Base-by-base conservation (phyloP, 352 stramenopile species). In the Plasmopara halstedii region DNA sequence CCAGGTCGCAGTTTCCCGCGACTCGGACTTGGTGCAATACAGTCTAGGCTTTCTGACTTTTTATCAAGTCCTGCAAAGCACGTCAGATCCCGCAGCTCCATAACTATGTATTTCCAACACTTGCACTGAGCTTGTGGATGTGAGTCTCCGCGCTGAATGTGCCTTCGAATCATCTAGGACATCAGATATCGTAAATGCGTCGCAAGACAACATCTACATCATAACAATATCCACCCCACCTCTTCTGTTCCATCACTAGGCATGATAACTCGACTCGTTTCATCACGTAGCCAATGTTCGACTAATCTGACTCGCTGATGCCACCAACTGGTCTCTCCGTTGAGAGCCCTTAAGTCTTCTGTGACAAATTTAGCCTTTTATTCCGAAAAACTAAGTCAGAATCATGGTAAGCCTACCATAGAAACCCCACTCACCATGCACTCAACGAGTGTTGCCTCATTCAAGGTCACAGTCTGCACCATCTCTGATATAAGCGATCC, bases 71-170 rank as follows among this genome's bases (percentile, higher is more conserved):
- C 53, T 2, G 56, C 39, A 46, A 77, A 73, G 22, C 62, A 72
- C 11, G 76, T 62, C n/a, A 87, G 58, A 33, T 88, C 79, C 23
- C 70, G 66, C 1, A 91, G 55, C 45, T 91, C 79, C 29, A 85
- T 53, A 25, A 88, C 73, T 22, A 88, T 86, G 39, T 91, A 67
- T 19, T 76, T 81, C 80, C 76, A 91, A 50, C 80, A 91, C 46
- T 86, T 87, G 56, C 68, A 53, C 42, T 84, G 74, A 22, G 56
- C 61, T 25, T 67, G 56, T 18, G 76, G 61, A 36, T 88, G 79
- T 13, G 84, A 73, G 19, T 86, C 75, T 23, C 80, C 76, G 2
- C 80, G 74, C 27, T 88, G 72, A 33, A 91, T 76, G 37, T 80
- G 69, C 20, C 60, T 56, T 1, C 67, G 73, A 36, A 88, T 79